Conservation (phyloP, 192 early-diverging fungal species). For the Mortierella antarctica region DNA sequence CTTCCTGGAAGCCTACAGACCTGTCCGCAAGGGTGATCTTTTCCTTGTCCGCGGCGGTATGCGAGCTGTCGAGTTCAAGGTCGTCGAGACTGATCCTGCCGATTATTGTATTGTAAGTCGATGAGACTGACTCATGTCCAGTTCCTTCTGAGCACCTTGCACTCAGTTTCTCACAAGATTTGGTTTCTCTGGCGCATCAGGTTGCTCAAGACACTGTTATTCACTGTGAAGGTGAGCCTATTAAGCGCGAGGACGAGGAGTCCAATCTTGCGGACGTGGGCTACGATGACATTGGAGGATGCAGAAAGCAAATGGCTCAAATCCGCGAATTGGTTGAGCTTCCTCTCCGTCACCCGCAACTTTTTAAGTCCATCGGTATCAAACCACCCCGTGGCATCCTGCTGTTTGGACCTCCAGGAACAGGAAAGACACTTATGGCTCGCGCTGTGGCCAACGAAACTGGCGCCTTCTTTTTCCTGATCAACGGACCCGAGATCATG, state of each 20-base stretch:
- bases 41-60: constrained; percentile 97
- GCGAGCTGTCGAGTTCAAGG: constrained; percentile 99
- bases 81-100: constrained; percentile 93
- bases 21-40: constrained; percentile 93
- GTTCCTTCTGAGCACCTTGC: too few species aligned
- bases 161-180: not conserved
- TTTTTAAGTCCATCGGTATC: constrained; percentile 99
- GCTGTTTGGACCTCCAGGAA: constrained; percentile 98
- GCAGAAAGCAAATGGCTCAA: constrained; percentile 98
- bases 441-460: constrained; percentile 99
- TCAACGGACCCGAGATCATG: constrained; percentile 99
- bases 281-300: constrained; percentile 99
- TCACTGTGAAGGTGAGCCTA: constrained; percentile 98
- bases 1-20: constrained; percentile 97
- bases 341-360: constrained; percentile 97
- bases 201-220: constrained; percentile 98
- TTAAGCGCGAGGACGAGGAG: constrained; percentile 99
- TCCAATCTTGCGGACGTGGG: constrained; percentile 91
- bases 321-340: constrained; percentile 98
- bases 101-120: constrained; percentile 94
- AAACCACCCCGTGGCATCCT: constrained; percentile 98
- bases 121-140: too few species aligned
- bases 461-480: constrained; percentile 99
- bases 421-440: constrained; percentile 98
- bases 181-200: constrained; percentile 46